Conservation (phyloP, 2,329 filamentous ascomycete species). For the Emergomyces africanus region DNA sequence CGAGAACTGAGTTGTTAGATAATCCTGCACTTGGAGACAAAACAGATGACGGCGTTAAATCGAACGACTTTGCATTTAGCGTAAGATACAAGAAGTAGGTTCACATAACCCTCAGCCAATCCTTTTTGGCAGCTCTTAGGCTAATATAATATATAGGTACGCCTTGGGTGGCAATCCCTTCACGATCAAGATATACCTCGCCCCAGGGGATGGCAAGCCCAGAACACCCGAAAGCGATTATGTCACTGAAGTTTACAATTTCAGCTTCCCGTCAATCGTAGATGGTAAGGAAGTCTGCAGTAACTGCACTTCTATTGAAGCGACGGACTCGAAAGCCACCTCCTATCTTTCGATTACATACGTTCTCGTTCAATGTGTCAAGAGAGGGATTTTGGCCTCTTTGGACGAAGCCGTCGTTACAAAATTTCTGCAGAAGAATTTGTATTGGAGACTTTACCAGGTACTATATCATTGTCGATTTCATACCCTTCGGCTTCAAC, state of each 20-base stretch:
- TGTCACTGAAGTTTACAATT: slow-evolving; percentile 3
- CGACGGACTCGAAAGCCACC: neutral
- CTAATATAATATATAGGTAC: neutral
- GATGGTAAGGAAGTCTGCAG: neutral
- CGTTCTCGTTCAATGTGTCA: neutral
- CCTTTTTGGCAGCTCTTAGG: neutral
- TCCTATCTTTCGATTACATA: slow-evolving; percentile 1
- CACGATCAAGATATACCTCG: neutral
- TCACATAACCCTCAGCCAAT: neutral
- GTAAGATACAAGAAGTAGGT: slow-evolving; percentile 1
- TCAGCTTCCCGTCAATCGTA: neutral
- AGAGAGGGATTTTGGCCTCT: neutral
- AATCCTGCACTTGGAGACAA: neutral
- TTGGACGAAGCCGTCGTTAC: neutral
- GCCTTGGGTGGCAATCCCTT: neutral
- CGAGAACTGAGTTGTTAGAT: neutral
- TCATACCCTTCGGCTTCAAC: neutral
- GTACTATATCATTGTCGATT: neutral
- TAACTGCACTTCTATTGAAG: neutral
- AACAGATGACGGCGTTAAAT: slow-evolving; percentile 1
- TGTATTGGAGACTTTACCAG: slow-evolving; percentile 2
- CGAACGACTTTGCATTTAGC: slow-evolving; percentile 1
- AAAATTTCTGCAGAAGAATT: neutral
- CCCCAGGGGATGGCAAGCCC: slow-evolving; percentile 1
- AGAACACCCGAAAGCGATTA: neutral